Evolutionary conservation across 176 grass and related monocot genomes (phyloP).

Genomic region (Hordeum marinum): DNA sequence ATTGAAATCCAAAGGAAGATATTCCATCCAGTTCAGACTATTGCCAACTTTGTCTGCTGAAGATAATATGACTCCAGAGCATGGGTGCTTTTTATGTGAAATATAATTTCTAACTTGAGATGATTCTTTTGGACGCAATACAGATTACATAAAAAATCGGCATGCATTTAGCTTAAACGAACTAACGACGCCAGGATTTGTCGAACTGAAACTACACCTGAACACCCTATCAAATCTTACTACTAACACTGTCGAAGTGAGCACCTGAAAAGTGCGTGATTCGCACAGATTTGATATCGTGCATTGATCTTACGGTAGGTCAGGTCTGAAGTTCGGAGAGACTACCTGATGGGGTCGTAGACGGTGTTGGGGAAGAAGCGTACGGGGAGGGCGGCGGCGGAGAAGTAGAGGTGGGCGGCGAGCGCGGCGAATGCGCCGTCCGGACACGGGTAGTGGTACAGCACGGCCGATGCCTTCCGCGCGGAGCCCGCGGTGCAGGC

Average conservation of each 20-base stretch:
- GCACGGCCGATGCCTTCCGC: slow-evolving; percentile 59
- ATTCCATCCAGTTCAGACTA: background rate
- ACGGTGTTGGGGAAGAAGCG: slow-evolving; percentile 88
- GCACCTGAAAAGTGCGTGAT: background rate
- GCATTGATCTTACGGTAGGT: background rate
- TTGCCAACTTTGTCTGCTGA: background rate
- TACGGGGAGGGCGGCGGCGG: slow-evolving; percentile 54
- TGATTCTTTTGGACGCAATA: background rate
- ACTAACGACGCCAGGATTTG: background rate
- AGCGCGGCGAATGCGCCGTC: slow-evolving; percentile 93
- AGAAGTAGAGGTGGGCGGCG: slow-evolving; percentile 93
- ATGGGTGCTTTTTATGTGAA: background rate
- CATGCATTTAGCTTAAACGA: background rate
- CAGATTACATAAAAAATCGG: background rate
- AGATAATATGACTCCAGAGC: too few relatives aligned
- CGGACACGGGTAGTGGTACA: slow-evolving; percentile 95
- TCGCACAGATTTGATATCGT: background rate
- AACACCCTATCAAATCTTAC: background rate
- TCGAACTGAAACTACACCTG: background rate
- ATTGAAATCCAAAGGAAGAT: background rate
- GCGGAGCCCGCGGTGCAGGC: slow-evolving; percentile 15
- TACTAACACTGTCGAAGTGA: background rate
- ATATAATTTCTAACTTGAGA: background rate
- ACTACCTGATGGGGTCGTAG: slow-evolving; percentile 84
- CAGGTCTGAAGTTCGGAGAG: background rate